Percentiles rank a stretch among this genome's conserved stretches.
These are phyloP conservation scores for Moesziomyces antarcticus DNA, from an alignment of 1,284 basidiomycete species.

Conservation along the genomic window DNA sequence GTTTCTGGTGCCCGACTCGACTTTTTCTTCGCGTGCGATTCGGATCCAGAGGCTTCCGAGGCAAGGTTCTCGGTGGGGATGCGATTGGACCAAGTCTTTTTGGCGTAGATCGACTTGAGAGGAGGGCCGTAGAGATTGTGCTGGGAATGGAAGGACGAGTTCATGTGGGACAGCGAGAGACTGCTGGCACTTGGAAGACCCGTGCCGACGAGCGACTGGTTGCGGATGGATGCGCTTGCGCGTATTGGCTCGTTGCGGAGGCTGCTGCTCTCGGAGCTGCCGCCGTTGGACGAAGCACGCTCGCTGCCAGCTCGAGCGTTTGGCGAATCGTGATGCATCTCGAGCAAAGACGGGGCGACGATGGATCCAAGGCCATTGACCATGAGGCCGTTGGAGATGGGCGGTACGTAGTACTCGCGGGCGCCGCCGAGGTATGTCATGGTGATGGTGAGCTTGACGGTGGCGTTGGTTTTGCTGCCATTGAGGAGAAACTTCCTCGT, in stretches of 20 bases:
- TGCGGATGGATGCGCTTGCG: conserved; percentile 15
- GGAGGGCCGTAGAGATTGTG: conserved; percentile 35
- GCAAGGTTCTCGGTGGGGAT: conserved; percentile 44
- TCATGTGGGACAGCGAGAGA: conserved; percentile 21
- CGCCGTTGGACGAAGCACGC: conserved; percentile 8
- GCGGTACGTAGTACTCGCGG: conserved; percentile 72
- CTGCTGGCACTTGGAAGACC: conserved; percentile 39
- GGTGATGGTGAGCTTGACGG: conserved; percentile 76
- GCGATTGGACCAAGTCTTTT: conserved; percentile 35
- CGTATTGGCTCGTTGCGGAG: conserved; percentile 28
- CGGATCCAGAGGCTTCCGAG: conserved; percentile 11
- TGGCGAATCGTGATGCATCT: conserved; percentile 4
- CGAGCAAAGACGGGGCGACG: conserved; percentile 20
- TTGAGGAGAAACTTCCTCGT: conserved; percentile 78
- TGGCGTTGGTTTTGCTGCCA: conserved; percentile 82
- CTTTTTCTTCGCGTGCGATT: conserved; percentile 12
- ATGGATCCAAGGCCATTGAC: conserved; percentile 35
- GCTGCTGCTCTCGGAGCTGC: conserved; percentile 35
- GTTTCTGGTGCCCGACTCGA: conserved; percentile 9
- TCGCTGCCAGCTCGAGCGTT: conserved; percentile 2
- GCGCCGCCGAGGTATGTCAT: conserved; percentile 75
- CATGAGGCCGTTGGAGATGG: conserved; percentile 55
- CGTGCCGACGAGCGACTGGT: conserved; percentile 15
- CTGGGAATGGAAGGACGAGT: conserved; percentile 15
- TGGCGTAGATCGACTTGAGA: conserved; percentile 30